Base-by-base conservation (phyloP, 805 yeast species). In the Suhomyces kilbournensis region DNA sequence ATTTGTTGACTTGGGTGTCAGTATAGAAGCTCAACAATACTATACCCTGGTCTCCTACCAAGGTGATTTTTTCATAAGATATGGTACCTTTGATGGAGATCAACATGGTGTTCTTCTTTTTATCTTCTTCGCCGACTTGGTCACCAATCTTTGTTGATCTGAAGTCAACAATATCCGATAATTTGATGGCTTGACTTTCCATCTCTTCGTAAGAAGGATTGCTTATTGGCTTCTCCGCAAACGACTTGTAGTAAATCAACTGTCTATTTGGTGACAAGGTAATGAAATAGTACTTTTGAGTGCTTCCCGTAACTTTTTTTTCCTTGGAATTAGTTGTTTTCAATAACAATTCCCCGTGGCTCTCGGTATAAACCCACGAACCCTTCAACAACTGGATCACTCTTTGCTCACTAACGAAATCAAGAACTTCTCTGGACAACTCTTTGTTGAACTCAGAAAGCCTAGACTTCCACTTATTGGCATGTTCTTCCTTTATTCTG, bases 351-450 rank as follows among this genome's bases (percentile, higher is more conserved):
- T 73, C 76, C 1, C 77, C 78, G 52, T 72, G 90, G 49, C 77
- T 71, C 35, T 84, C 86, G 1, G 85, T 78, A 62, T 76, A 86
- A 12, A 87, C 92, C 96, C 96, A 90, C 2, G 88, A 79, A 1
- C 96, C 96, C 60, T 80, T 83, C 25, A 90, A 82, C 47, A 90
- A 69, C 62, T 83, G 85, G 52, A 87, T 68, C 45, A 86, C 82
- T 60, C 93, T 77, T 69, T 88, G 94, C 64, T 87, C 91, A 52
- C 81, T 80, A 14, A 89, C 90, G 64, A 87, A 88, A 38, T 83
- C 85, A 52, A 77, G 71, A 0, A 86, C 88, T 63, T 90, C 90
- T 12, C 68, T 63, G 9, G 76, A 64, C 52, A 87, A 71, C 28
- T 76, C 66, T 3, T 67, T 65, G 60, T 82, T 79, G 61, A 89